Evolutionary conservation across 1,284 basidiomycete genomes (phyloP), one percentile per base, ranked within the genome.

Genomic region (Melanopsichium pennsylvanicum): DNA sequence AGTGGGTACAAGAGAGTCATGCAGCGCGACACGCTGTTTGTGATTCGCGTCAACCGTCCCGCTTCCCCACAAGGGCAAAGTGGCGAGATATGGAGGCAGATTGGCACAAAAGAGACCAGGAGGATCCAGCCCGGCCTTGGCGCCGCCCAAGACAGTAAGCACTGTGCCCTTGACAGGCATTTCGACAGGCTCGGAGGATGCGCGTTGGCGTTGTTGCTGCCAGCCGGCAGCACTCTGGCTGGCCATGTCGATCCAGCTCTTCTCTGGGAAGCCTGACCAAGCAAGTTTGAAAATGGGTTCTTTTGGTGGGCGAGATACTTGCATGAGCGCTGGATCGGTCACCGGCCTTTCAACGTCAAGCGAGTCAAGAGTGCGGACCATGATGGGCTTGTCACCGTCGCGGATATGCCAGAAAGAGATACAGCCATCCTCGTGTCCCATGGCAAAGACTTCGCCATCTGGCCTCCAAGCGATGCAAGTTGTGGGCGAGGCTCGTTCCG

Each of bases 211-310:
- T 16, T 43, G 55, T n/a, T 57, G 47, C 1, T 66, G 56, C 70
- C 67, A 70, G 25, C 48, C 37, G 25, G 49, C 44, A 5, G 70
- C 67, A n/a, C 62, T 57, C 33, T 71, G 54, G 39, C 64, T 60
- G 1, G 72, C 72, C 52, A 60, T 55, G 19, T 64, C 57, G 18
- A 70, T 61, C 78, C 78, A 80, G 29, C 66, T 48, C 42, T 74
- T 67, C 21, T 62, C 66, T 1, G 76, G 70, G 26, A 79, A 79
- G 22, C 62, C 72, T 19, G 82, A 78, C 93, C 93, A 96, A 0
- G 89, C 84, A 5, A 96, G 84, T 80, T 92, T 93, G 85, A 91
- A 94, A 37, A 97, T 88, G 1, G 93, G 91, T 78, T 95, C 92
- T 13, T 62, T 66, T 3, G 56, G 57, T 2, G 54, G 62, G 5